Evolutionary conservation across 2,329 filamentous ascomycete species (phyloP).

Genomic region (Cladosporium cucumerinum): DNA sequence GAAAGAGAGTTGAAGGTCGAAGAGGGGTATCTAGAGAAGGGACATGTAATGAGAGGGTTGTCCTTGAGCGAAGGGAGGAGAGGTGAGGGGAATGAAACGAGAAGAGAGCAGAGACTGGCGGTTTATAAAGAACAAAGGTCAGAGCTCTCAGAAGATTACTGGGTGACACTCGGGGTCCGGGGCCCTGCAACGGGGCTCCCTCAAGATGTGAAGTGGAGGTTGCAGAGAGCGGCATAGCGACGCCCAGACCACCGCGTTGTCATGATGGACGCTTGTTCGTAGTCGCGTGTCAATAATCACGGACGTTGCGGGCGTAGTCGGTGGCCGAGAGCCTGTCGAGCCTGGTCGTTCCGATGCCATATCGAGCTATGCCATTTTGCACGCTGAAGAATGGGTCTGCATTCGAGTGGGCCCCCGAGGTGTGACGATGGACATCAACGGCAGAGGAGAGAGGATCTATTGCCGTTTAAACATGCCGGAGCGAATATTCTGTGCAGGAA

Average conservation of each 20-base stretch:
- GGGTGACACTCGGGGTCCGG: constrained; percentile 15
- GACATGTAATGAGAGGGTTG: constrained; percentile 10
- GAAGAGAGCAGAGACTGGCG: constrained; percentile 8
- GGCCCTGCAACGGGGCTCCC: constrained; percentile 14
- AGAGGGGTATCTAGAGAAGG: constrained; percentile 12
- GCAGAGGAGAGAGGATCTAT: background rate
- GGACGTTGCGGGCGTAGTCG: constrained; percentile 11
- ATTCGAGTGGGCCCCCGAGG: background rate
- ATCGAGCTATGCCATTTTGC: constrained; percentile 7
- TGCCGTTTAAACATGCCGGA: constrained; percentile 10
- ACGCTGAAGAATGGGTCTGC: constrained; percentile 14
- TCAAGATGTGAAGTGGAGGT: constrained; percentile 16
- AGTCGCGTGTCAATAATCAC: constrained; percentile 13
- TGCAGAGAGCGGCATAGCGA: constrained; percentile 6
- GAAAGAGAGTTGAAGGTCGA: constrained; percentile 3
- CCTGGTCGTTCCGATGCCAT: constrained; percentile 13
- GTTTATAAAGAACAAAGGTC: constrained; percentile 13
- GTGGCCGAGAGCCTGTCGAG: background rate
- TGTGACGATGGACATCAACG: constrained; percentile 8
- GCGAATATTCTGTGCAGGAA: constrained; percentile 1
- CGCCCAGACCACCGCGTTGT: constrained; percentile 12
- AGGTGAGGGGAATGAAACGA: constrained; percentile 14
- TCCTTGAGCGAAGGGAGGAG: constrained; percentile 11
- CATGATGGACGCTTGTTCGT: constrained; percentile 5
- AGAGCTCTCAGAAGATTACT: constrained; percentile 12